A percentile compares a stretch with the other conserved stretches of the same genome.
These are phyloP conservation scores for Aspergillus eucalypticola DNA, from an alignment of 2,329 filamentous ascomycete genomes.

Conservation along the genomic window DNA sequence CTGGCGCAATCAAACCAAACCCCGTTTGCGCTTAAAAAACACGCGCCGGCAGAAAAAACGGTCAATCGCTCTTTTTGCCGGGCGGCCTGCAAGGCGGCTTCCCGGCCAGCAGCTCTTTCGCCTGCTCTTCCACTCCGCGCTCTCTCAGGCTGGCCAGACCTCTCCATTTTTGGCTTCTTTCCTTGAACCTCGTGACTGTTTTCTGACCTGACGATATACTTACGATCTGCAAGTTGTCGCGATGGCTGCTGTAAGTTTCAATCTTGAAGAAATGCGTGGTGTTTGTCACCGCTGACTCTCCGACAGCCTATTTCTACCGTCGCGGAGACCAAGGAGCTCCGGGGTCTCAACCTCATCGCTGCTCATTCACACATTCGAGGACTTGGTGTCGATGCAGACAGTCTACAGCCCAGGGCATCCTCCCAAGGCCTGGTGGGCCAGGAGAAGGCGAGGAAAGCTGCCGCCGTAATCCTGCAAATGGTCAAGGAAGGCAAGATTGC, in stretches of 20 bases:
- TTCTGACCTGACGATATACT: slow-evolving; percentile 9
- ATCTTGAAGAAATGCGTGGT: background rate
- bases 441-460: slow-evolving; percentile 93
- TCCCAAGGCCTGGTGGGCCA: slow-evolving; percentile 96
- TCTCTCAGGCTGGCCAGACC: slow-evolving; percentile 12
- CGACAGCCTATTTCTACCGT: slow-evolving; percentile 72
- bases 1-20: background rate
- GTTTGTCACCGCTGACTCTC: slow-evolving; percentile 9
- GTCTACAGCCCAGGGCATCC: slow-evolving; percentile 77
- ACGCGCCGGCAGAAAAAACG: background rate
- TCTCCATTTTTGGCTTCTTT: slow-evolving; percentile 16
- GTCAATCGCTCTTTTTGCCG: slow-evolving; percentile 25
- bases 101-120: slow-evolving; percentile 17
- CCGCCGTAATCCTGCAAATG: slow-evolving; percentile 96
- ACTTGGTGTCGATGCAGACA: slow-evolving; percentile 87
- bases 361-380: slow-evolving; percentile 98
- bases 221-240: slow-evolving; percentile 13
- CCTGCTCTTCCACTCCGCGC: slow-evolving; percentile 6
- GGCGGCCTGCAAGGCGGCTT: slow-evolving; percentile 23
- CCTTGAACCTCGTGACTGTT: slow-evolving; percentile 2
- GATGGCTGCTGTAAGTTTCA: slow-evolving; percentile 42
- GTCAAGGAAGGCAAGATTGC: slow-evolving; percentile 99
- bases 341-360: slow-evolving; percentile 94
- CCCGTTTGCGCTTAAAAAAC: background rate
- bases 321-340: slow-evolving; percentile 92